These are phyloP conservation scores for Triangularia setosa DNA, from an alignment of 2,329 filamentous ascomycete species.

Conservation along the genomic window DNA sequence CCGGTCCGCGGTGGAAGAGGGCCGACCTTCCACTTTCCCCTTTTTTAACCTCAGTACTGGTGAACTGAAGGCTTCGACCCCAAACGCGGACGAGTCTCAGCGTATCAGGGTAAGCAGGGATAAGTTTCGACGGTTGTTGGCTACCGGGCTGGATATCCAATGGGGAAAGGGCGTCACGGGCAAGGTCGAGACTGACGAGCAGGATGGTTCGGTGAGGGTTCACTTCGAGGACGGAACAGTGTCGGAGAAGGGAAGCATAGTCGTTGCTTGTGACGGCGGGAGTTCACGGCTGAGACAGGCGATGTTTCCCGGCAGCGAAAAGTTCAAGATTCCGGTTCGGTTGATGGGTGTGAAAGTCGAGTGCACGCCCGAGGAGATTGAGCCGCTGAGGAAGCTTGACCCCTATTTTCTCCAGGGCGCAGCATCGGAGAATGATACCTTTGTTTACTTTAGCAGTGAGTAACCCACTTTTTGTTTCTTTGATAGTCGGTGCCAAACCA, in stretches of 20 bases:
- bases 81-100: slow-evolving; percentile 40
- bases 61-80: slow-evolving; percentile 38
- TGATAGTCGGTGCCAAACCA: background rate
- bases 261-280: slow-evolving; percentile 50
- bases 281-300: slow-evolving; percentile 40
- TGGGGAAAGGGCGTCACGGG: slow-evolving; percentile 38
- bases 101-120: slow-evolving; percentile 47
- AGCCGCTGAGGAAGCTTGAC: slow-evolving; percentile 44
- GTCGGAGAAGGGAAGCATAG: slow-evolving; percentile 36
- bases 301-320: slow-evolving; percentile 35
- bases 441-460: slow-evolving; percentile 50
- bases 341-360: slow-evolving; percentile 45
- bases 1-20: slow-evolving; percentile 42
- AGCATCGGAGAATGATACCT: slow-evolving; percentile 47
- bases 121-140: slow-evolving; percentile 43
- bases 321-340: slow-evolving; percentile 43
- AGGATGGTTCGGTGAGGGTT: slow-evolving; percentile 36
- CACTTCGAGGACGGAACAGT: slow-evolving; percentile 45
- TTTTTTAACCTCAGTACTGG: slow-evolving; percentile 54
- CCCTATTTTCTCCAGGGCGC: slow-evolving; percentile 53
- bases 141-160: slow-evolving; percentile 43
- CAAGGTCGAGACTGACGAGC: slow-evolving; percentile 29
- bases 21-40: slow-evolving; percentile 47
- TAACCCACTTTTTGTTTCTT: background rate
- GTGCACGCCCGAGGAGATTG: slow-evolving; percentile 39